A percentile compares a stretch with the other conserved stretches of the same genome.
These are phyloP conservation scores for Neurospora sublineolata DNA, from an alignment of 495 filamentous ascomycete species.

Conservation along the genomic window DNA sequence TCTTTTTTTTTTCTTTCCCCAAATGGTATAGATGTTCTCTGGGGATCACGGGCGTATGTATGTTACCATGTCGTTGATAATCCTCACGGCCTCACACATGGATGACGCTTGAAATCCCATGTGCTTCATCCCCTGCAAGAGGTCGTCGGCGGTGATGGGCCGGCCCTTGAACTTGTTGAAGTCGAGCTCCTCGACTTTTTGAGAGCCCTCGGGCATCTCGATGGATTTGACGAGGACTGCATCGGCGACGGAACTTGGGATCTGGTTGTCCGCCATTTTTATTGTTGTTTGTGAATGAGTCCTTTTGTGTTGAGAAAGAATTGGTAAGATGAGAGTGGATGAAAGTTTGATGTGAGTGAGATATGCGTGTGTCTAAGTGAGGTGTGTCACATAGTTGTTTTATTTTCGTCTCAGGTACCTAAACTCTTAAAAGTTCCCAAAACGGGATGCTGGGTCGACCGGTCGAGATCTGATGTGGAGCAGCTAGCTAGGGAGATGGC, in stretches of 20 bases:
- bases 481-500: neutral
- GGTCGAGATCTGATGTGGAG: neutral
- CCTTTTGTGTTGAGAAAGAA: neutral
- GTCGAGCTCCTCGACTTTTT: constrained; percentile 74
- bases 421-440: neutral
- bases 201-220: constrained; percentile 61
- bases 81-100: constrained; percentile 69
- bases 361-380: neutral
- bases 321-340: neutral
- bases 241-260: constrained; percentile 58
- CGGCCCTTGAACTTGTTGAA: constrained; percentile 68
- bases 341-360: neutral
- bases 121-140: constrained; percentile 67
- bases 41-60: neutral
- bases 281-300: neutral
- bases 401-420: neutral
- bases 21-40: neutral
- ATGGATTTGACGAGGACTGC: constrained; percentile 85
- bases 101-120: constrained; percentile 92
- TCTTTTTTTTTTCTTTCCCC: neutral
- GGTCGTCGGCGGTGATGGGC: constrained; percentile 71
- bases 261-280: constrained; percentile 23
- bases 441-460: neutral
- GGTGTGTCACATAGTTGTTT: neutral
- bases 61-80: constrained; percentile 90